phyloP scores from a whole-genome alignment of 2,329 filamentous ascomycete genomes.

The Colletotrichum filicis region DNA sequence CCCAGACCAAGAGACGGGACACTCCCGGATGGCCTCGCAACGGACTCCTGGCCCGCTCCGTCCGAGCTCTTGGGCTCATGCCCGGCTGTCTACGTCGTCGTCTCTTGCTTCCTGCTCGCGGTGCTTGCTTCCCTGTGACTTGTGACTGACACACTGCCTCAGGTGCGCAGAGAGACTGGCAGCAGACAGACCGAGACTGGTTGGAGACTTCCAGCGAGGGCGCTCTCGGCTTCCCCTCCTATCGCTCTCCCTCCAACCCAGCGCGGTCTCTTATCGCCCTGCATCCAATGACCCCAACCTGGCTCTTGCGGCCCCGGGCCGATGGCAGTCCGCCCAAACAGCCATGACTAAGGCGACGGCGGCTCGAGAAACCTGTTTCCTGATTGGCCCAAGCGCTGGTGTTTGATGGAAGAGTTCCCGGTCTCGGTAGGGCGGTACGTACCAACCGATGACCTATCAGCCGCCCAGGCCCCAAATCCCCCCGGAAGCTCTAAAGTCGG shows the following conservation, averaged over 20 bases:
- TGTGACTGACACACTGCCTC: not conserved
- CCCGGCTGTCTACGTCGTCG: not conserved
- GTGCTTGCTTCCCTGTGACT: conserved; percentile 4
- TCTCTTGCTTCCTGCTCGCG: not conserved
- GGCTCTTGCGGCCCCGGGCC: not conserved
- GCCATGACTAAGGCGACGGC: conserved; percentile 22
- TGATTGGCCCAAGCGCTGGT: conserved; percentile 17
- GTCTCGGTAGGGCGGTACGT: conserved; percentile 15
- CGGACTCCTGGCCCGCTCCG: conserved; percentile 25
- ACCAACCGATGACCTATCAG: conserved; percentile 23
- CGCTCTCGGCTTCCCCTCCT: conserved; percentile 4
- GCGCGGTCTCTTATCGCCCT: conserved; percentile 11
- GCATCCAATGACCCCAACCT: not conserved
- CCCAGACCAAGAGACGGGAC: conserved; percentile 1
- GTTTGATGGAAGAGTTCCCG: conserved; percentile 4
- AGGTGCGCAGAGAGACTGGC: no score
- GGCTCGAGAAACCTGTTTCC: not conserved
- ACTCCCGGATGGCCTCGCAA: conserved; percentile 16
- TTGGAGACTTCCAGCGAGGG: no score
- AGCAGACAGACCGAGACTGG: no score
- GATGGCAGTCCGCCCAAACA: not conserved
- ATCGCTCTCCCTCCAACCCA: not conserved
- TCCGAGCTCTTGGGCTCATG: conserved; percentile 14
- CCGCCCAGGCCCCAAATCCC: conserved; percentile 8
- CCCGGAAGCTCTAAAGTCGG: conserved; percentile 23